Conservation (phyloP, 2,329 filamentous ascomycete species). For the Dothistroma septosporum region DNA sequence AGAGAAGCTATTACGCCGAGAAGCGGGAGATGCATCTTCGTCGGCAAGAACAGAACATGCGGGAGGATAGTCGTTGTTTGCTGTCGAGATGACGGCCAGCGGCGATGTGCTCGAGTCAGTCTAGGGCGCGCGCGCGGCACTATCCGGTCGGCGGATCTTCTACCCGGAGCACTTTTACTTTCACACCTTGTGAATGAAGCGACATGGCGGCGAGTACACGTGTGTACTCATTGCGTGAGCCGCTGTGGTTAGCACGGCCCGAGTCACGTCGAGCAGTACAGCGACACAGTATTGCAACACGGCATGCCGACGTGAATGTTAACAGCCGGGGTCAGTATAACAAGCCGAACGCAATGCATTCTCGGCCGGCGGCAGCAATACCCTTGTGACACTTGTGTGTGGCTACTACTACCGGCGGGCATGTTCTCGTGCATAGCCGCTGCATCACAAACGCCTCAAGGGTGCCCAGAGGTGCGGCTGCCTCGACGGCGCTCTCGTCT, state of each 20-base stretch:
- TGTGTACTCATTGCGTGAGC: no score
- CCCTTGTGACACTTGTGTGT: background rate
- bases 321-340: background rate
- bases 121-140: background rate
- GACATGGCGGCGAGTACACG: no score
- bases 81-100: background rate
- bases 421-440: background rate
- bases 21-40: slow-evolving; percentile 24
- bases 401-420: background rate
- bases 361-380: background rate
- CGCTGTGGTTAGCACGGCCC: no score
- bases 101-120: background rate
- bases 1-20: slow-evolving; percentile 39
- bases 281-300: background rate
- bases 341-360: background rate
- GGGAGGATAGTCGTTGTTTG: background rate
- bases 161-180: background rate
- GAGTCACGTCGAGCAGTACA: no score
- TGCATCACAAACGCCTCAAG: background rate
- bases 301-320: background rate
- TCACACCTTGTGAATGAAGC: background rate
- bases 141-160: background rate
- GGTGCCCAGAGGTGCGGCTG: background rate
- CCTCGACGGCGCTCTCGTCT: background rate
- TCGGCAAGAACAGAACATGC: background rate